Base-by-base conservation (phyloP, 2,329 filamentous ascomycete species). In the Fusarium burgessii region DNA sequence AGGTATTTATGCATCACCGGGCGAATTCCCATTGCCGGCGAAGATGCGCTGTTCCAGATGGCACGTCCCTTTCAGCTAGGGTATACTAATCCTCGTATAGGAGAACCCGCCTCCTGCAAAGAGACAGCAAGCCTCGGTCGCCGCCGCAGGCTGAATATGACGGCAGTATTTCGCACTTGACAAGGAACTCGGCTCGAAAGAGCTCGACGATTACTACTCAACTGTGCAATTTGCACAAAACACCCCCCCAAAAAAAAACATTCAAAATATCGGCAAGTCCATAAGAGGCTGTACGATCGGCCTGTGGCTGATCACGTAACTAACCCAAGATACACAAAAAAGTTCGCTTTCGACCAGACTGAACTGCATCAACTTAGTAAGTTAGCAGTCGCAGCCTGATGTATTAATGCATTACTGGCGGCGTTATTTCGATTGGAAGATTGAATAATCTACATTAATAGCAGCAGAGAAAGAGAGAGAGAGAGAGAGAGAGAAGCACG, bases 81-180 rank as follows among this genome's bases (percentile, higher is more conserved):
- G 56, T 55, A 62, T 71, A 72, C 78, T 81, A 71, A 81, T 72
- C 25, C 15, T 18, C 45, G 36, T 42, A 45, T 61, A 83, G 82
- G 81, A 82, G 57, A 80, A 79, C 25, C 71, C 78, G 41, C 80
- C 81, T 33, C 79, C 82, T 29, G 80, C 82, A 18, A 84, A 84
- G 70, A 77, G 82, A 64, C 82, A 83, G 55, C 81, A 83, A 68
- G 78, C 82, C 36, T 83, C 82, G 9, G 75, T 83, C 58, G 80
- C 79, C 18, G 81, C 82, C 52, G 82, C 78, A 60, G 81, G 82
- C 63, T 84, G 70, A 80, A 69, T 71, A 71, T 66, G 57, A 38
- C 47, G 29, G 14, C 29, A n/a, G 58, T 43, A 33, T n/a, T 23
- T 41, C 7, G 25, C 33, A 35, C 49, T 29, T 58, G 61, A 58